Percentiles rank a stretch among this genome's conserved stretches.
These are phyloP conservation scores for Glebionis coronaria DNA, from an alignment of 129 eudicot genomes.

Conservation along the genomic window DNA sequence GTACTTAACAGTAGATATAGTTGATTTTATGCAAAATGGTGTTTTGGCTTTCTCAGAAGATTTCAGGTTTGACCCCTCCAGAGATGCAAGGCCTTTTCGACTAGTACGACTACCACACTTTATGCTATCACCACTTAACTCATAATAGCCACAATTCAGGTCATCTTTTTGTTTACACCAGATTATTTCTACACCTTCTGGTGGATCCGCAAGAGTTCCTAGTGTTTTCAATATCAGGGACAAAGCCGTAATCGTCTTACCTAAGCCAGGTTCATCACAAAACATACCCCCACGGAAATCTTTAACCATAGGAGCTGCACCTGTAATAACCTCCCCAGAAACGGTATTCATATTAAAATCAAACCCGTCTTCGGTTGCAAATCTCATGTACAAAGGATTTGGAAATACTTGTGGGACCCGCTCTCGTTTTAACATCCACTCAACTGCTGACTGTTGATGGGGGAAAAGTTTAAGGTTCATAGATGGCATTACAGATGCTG, in stretches of 20 bases:
- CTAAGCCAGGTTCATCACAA: constrained; percentile 98
- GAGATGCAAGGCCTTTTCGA: constrained; percentile 52
- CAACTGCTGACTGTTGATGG: constrained; percentile 93
- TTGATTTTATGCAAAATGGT: constrained; percentile 24
- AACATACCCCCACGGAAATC: constrained; percentile 97
- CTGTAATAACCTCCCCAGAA: constrained; percentile 65
- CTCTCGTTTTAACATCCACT: constrained; percentile 98
- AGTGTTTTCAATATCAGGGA: constrained; percentile 84
- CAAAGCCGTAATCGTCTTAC: constrained; percentile 91
- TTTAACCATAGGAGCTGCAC: constrained; percentile 50
- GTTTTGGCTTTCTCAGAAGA: constrained; percentile 30
- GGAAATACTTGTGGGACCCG: constrained; percentile 45
- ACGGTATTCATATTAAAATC: constrained; percentile 57
- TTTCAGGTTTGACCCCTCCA: constrained; percentile 30
- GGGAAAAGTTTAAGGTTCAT: constrained; percentile 86
- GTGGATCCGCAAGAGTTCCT: constrained; percentile 84
- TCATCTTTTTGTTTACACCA: constrained; percentile 81
- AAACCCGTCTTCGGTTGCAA: constrained; percentile 70
- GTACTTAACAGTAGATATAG: constrained; percentile 18
- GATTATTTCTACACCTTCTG: constrained; percentile 53
- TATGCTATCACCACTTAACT: constrained; percentile 41
- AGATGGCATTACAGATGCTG: constrained; percentile 85
- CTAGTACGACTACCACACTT: constrained; percentile 38
- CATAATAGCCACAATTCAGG: constrained; percentile 86
- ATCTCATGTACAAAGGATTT: constrained; percentile 64